Base-by-base conservation (phyloP, 148 eudicot genomes). In the Nepenthes mirabilis region DNA sequence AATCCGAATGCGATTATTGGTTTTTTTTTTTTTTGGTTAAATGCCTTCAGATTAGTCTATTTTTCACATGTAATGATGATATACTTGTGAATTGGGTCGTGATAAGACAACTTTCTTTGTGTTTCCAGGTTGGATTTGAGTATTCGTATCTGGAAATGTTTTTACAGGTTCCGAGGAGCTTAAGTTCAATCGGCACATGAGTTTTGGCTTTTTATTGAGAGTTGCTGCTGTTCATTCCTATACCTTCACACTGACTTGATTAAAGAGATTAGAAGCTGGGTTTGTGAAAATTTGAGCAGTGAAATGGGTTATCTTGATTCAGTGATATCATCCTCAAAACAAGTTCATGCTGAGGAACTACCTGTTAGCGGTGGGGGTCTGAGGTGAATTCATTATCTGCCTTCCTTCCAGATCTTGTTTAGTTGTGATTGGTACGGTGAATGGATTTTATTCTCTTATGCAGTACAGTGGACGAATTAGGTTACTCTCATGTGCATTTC, bases 281-380 rank as follows among this genome's bases (percentile, higher is more conserved):
- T 32, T 61, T 63, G 58, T 64, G 60, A 60, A 61, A 57, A 52
- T 43, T 67, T 47, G 65, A 68, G 79, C 59, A 45, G 68, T 71
- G 75, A 64, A 55, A 86, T 89, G 97, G 97, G 97, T 64, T 86
- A 89, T 76, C 85, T 86, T 64, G 84, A 89, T 77, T 82, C 94
- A 40, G 87, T 86, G 55, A 76, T 85, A 62, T 78, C 85, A 52
- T 79, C 95, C n/a, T 63, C 87, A 11, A 78, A 81, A 66, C 81
- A 85, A 74, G 61, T 74, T 68, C 85, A 75, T 61, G 82, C 70
- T 43, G 82, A 82, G 57, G 88, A 83, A 40, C 72, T 80, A 33
- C 97, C 97, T 1, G 97, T 82, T 59, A 83, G 81, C 49, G 97
- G 97, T 47, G 88, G 94, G 33, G 97, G 97, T 57, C 81, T 89